Evolutionary conservation across 2,329 filamentous ascomycete species (phyloP).

Genomic region (Alternaria burnsii): DNA sequence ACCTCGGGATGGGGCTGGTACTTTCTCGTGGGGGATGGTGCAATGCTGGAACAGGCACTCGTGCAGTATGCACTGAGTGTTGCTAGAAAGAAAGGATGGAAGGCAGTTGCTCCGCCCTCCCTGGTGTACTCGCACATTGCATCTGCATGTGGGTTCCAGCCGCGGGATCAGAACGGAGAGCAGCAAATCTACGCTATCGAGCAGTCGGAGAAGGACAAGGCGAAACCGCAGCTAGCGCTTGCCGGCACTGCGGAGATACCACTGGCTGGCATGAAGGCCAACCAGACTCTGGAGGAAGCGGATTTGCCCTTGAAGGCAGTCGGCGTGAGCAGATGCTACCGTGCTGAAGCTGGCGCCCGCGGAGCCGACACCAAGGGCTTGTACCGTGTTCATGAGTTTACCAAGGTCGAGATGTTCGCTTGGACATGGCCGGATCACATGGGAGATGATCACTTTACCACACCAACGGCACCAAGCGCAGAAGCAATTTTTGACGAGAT

Average conservation of each 20-base stretch:
- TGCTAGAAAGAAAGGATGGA: slow-evolving; percentile 79
- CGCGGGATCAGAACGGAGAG: slow-evolving; percentile 87
- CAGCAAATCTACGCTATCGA: slow-evolving; percentile 88
- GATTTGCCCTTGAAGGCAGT: slow-evolving; percentile 81
- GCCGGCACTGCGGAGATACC: slow-evolving; percentile 95
- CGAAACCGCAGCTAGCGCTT: slow-evolving; percentile 74
- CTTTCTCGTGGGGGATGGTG: slow-evolving; percentile 89
- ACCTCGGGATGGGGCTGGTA: slow-evolving; percentile 98
- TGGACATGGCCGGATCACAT: slow-evolving; percentile 74
- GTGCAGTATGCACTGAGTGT: slow-evolving; percentile 83
- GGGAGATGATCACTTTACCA: slow-evolving; percentile 44
- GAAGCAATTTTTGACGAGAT: slow-evolving; percentile 81
- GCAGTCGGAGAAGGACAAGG: slow-evolving; percentile 68
- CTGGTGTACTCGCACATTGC: slow-evolving; percentile 93
- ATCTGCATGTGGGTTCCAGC: slow-evolving; percentile 91
- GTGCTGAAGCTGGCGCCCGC: slow-evolving; percentile 90
- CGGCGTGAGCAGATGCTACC: slow-evolving; percentile 90
- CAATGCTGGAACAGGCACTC: slow-evolving; percentile 92
- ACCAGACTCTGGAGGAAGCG: slow-evolving; percentile 69
- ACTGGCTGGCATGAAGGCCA: slow-evolving; percentile 87
- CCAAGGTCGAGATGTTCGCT: slow-evolving; percentile 96
- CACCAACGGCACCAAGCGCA: slow-evolving; percentile 51
- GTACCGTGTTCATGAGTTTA: slow-evolving; percentile 98
- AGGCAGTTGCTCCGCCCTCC: slow-evolving; percentile 81
- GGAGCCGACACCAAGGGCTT: slow-evolving; percentile 92